A percentile compares a stretch with the other conserved stretches of the same genome.
Evolutionary conservation across 2,329 filamentous ascomycete genomes (phyloP).

Genomic region (Aspergillus versicolor): DNA sequence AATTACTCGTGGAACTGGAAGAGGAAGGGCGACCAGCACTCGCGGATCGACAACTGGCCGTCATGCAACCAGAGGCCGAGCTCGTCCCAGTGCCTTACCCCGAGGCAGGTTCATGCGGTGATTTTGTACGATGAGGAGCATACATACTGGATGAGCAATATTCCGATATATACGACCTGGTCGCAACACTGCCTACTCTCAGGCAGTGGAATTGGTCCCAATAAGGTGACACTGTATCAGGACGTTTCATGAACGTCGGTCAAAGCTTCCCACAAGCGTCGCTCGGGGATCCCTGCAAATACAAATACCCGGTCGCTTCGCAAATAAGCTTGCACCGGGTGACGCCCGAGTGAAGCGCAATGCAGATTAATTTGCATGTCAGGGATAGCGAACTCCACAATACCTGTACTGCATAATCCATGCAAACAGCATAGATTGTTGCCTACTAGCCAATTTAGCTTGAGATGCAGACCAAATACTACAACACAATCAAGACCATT

Average conservation of each 20-base stretch:
- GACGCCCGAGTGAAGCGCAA: background rate
- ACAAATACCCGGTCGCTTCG: background rate
- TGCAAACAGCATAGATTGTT: background rate
- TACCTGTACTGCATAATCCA: background rate
- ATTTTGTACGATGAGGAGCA: conserved; percentile 9
- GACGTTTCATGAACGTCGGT: background rate
- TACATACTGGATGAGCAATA: background rate
- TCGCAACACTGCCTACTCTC: background rate
- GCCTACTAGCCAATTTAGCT: background rate
- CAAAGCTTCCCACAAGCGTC: background rate
- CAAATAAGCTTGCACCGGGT: background rate
- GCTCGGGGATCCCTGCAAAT: background rate
- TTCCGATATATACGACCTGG: background rate
- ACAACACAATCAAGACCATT: background rate
- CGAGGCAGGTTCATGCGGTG: conserved; percentile 41
- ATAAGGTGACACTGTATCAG: background rate
- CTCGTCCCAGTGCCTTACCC: conserved; percentile 39
- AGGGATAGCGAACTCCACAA: background rate
- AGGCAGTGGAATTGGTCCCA: background rate
- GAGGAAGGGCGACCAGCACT: conserved; percentile 21
- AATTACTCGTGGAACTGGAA: conserved; percentile 22
- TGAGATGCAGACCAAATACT: background rate
- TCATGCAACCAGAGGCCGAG: conserved; percentile 40
- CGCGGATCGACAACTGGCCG: conserved; percentile 29
- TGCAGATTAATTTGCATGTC: background rate